Percentiles rank a stretch among this genome's conserved stretches.
Conservation (phyloP, 1,139 yeast species). For the Candida albicans region DNA sequence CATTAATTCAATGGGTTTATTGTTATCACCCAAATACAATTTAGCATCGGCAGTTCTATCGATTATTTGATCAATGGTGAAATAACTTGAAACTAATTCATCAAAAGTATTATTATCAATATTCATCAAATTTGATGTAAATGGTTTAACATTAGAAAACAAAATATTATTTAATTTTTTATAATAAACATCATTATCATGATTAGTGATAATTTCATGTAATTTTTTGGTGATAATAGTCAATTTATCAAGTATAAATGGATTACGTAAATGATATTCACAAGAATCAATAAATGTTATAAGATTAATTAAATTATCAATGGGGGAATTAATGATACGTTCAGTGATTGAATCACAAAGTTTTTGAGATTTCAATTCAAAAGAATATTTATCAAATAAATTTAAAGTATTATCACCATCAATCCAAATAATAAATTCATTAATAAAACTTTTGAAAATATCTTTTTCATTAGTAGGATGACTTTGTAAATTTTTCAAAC, state of each 20-base stretch:
- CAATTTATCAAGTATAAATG: constrained; percentile 40
- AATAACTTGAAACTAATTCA: constrained; percentile 38
- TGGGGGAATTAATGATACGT: constrained; percentile 30
- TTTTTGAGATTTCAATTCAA: constrained; percentile 13
- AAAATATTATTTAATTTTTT: constrained; percentile 33
- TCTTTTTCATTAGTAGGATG: constrained; percentile 23
- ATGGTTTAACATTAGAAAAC: constrained; percentile 35
- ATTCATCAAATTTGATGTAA: constrained; percentile 19
- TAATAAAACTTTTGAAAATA: constrained; percentile 37
- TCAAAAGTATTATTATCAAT: not conserved
- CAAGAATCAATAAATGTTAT: constrained; percentile 29
- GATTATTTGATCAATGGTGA: constrained; percentile 37
- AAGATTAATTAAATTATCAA: constrained; percentile 34
- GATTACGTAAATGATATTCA: constrained; percentile 31
- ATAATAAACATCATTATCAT: constrained; percentile 17
- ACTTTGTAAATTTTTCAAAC: constrained; percentile 17
- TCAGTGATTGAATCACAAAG: constrained; percentile 16
- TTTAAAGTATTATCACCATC: constrained; percentile 32
- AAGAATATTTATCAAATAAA: constrained; percentile 34
- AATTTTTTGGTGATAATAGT: constrained; percentile 19
- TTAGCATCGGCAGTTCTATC: constrained; percentile 27
- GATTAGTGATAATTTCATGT: constrained; percentile 20
- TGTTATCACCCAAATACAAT: constrained; percentile 12
- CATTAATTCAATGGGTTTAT: constrained; percentile 28
- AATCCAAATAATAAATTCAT: constrained; percentile 42